Evolutionary conservation across 2,329 filamentous ascomycete genomes (phyloP).

Genomic region (Exophiala phaeomuriformis): DNA sequence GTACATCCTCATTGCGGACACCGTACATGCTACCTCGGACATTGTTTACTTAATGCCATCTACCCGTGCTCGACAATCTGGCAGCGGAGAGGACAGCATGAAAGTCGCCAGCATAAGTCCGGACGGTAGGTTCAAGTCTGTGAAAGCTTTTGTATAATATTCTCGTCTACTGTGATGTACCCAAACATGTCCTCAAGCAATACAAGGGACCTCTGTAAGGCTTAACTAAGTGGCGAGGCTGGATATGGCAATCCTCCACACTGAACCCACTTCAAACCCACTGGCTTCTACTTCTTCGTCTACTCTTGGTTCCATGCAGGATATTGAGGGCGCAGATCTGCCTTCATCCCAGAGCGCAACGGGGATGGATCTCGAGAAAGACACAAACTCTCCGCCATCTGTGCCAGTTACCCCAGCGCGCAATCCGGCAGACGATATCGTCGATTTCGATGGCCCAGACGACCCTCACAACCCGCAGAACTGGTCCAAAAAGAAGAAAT

Average conservation of each 20-base stretch:
- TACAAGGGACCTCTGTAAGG: no score
- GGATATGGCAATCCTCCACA: not conserved
- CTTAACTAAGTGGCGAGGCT: not conserved
- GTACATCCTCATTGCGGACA: no score
- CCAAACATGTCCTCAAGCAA: no score
- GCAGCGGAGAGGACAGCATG: no score
- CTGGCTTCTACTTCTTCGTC: slow-evolving; percentile 7
- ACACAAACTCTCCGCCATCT: not conserved
- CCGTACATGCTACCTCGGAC: not conserved
- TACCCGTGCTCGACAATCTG: not conserved
- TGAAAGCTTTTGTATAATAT: not conserved
- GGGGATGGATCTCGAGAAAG: slow-evolving; percentile 4
- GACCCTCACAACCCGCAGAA: slow-evolving; percentile 29
- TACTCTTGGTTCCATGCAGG: slow-evolving; percentile 3
- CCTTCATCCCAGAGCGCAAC: not conserved
- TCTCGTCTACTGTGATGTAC: not conserved
- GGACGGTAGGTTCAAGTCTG: no score
- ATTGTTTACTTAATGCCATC: not conserved
- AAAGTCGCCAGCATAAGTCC: no score
- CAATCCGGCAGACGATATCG: slow-evolving; percentile 9
- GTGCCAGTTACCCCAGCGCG: not conserved
- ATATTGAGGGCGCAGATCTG: not conserved
- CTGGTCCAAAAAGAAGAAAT: slow-evolving; percentile 34
- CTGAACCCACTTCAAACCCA: not conserved
- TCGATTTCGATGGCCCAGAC: slow-evolving; percentile 27